phyloP scores from a whole-genome alignment of 352 stramenopile genomes.

The Phytopythium cucurbitacearum region DNA sequence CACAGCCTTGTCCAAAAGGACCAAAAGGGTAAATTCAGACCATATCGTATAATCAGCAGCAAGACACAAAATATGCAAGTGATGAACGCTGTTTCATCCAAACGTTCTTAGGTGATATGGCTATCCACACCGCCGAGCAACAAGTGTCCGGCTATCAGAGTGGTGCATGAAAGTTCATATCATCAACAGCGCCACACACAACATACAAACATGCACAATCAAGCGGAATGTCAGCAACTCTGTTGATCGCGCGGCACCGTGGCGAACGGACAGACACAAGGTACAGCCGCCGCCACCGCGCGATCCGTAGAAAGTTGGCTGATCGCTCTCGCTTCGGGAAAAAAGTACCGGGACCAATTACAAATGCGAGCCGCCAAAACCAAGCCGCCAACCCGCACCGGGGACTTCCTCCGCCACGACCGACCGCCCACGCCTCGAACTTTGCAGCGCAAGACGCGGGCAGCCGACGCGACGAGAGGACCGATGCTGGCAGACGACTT shows the following conservation, averaged over 20 bases:
- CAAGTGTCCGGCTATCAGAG: constrained; percentile 46
- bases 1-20: constrained; percentile 73
- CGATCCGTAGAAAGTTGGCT: constrained; percentile 88
- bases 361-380: constrained; percentile 37
- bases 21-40: constrained; percentile 79
- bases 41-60: constrained; percentile 55
- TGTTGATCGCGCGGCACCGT: constrained; percentile 67
- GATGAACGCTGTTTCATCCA: constrained; percentile 52
- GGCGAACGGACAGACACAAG: constrained; percentile 10
- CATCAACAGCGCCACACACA: constrained; percentile 55
- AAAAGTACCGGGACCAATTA: constrained; percentile 88
- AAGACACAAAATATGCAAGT: constrained; percentile 11
- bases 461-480: constrained; percentile 1
- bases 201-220: constrained; percentile 16
- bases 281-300: constrained; percentile 24
- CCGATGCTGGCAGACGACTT: constrained; percentile 15
- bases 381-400: constrained; percentile 2
- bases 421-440: constrained; percentile 35
- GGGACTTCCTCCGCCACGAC: constrained; percentile 11
- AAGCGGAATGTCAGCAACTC: constrained; percentile 66
- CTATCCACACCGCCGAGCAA: constrained; percentile 54
- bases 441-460: constrained; percentile 67
- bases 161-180: constrained; percentile 89
- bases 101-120: constrained; percentile 49
- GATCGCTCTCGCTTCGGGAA: constrained; percentile 77